Evolutionary conservation across 768 basidiomycete species (phyloP).

Genomic region (Leucogyrophana mollusca): DNA sequence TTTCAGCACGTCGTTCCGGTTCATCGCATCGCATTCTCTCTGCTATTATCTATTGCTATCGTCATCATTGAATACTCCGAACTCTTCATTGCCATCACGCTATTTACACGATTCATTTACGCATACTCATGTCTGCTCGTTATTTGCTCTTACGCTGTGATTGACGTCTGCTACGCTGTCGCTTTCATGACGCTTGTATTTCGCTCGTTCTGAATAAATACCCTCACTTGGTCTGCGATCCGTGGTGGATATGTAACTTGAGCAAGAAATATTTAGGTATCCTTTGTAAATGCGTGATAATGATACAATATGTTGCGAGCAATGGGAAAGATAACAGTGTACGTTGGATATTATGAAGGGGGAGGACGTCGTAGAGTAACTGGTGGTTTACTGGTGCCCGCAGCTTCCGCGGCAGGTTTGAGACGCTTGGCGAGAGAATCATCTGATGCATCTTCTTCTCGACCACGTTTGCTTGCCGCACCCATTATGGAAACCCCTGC

Average conservation of each 20-base stretch:
- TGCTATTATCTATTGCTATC: constrained; percentile 35
- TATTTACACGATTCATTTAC: constrained; percentile 16
- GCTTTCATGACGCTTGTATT: constrained; percentile 8
- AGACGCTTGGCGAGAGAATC: constrained; percentile 67
- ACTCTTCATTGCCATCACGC: constrained; percentile 5
- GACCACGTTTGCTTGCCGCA: constrained; percentile 61
- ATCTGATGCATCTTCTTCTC: constrained; percentile 55
- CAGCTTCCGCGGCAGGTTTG: constrained; percentile 44
- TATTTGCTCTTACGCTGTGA: constrained; percentile 14
- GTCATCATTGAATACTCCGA: constrained; percentile 15
- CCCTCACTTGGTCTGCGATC: too few species aligned
- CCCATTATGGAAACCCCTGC: constrained; percentile 59
- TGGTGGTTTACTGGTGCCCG: constrained; percentile 27
- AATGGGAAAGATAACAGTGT: neutral
- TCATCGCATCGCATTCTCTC: constrained; percentile 31
- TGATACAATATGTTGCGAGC: constrained; percentile 16
- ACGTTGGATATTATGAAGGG: constrained; percentile 5
- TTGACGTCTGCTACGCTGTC: constrained; percentile 17
- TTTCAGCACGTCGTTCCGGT: constrained; percentile 17
- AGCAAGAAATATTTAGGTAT: too few species aligned
- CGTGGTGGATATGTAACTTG: too few species aligned
- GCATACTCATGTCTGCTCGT: constrained; percentile 11
- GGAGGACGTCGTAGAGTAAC: constrained; percentile 32
- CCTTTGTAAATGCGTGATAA: constrained; percentile 11
- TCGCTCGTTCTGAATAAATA: constrained; percentile 1